phyloP scores from a whole-genome alignment of 495 filamentous ascomycete genomes.

The Letharia columbiana region DNA sequence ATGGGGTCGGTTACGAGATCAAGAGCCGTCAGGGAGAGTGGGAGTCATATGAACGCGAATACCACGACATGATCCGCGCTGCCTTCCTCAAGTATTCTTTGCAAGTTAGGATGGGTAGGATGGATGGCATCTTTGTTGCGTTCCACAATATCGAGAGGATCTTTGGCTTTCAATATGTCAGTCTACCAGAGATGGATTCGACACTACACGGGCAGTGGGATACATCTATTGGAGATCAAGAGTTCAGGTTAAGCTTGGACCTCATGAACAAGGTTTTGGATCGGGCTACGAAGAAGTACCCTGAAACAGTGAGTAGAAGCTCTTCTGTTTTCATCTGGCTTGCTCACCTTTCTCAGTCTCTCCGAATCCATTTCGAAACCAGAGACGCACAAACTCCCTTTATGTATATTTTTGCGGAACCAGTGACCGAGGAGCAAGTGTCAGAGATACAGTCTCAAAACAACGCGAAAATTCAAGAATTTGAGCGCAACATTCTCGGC shows the following conservation, averaged over 20 bases:
- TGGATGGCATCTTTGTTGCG: constrained; percentile 99
- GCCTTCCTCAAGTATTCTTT: constrained; percentile 96
- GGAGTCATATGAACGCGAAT: constrained; percentile 92
- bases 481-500: constrained; percentile 55
- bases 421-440: constrained; percentile 63
- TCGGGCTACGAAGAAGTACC: constrained; percentile 61
- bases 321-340: neutral
- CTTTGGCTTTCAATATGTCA: constrained; percentile 95
- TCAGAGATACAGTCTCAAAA: constrained; percentile 61
- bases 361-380: constrained; percentile 85
- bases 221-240: constrained; percentile 63
- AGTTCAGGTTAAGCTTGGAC: constrained; percentile 72
- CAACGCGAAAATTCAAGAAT: constrained; percentile 52
- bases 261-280: constrained; percentile 72
- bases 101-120: constrained; percentile 90
- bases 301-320: constrained; percentile 42
- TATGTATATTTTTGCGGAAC: constrained; percentile 88
- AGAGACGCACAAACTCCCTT: constrained; percentile 48
- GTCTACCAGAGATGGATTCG: constrained; percentile 75
- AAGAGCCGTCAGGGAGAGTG: constrained; percentile 60
- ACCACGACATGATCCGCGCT: constrained; percentile 89
- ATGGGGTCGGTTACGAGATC: constrained; percentile 85
- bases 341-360: constrained; percentile 41
- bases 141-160: constrained; percentile 92
- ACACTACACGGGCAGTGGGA: constrained; percentile 66